Conservation (phyloP, 23 red algal genomes). For the Gracilaria gracilis region DNA sequence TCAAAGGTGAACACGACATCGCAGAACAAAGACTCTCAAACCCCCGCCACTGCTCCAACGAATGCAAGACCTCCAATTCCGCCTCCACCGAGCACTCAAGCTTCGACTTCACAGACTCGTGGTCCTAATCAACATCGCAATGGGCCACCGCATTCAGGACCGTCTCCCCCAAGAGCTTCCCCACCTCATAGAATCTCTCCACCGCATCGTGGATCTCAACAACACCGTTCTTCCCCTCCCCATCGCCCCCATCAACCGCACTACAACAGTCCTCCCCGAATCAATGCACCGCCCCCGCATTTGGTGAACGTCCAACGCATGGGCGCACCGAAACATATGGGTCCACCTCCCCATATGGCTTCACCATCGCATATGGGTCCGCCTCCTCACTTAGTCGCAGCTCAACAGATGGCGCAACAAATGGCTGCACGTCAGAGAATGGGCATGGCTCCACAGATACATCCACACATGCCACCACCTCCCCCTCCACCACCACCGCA, state of each 20-base stretch:
- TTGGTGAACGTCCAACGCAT: slow-evolving; percentile 21
- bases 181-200: slow-evolving; percentile 30
- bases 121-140: slow-evolving; percentile 10
- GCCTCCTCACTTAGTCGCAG: slow-evolving; percentile 9
- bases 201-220: slow-evolving; percentile 9
- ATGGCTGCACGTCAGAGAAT: slow-evolving; percentile 23
- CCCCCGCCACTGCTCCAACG: not conserved
- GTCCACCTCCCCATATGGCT: slow-evolving; percentile 13
- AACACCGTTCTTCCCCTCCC: not conserved
- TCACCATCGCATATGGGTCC: slow-evolving; percentile 22
- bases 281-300: slow-evolving; percentile 20
- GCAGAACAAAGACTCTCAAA: slow-evolving; percentile 19
- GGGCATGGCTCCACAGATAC: slow-evolving; percentile 35
- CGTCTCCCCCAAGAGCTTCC: slow-evolving; percentile 2
- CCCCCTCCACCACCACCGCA: slow-evolving; percentile 24
- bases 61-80: slow-evolving; percentile 39
- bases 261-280: slow-evolving; percentile 27
- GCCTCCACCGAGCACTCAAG: not conserved
- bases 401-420: slow-evolving; percentile 39
- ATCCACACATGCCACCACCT: slow-evolving; percentile 37
- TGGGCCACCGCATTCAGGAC: not conserved
- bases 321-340: slow-evolving; percentile 11
- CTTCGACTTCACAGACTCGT: not conserved
- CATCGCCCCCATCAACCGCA: not conserved
- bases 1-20: not conserved